A percentile compares a stretch with the other conserved stretches of the same genome.
Evolutionary conservation across 1,284 basidiomycete species (phyloP).

Genomic region (Boletus sp.): DNA sequence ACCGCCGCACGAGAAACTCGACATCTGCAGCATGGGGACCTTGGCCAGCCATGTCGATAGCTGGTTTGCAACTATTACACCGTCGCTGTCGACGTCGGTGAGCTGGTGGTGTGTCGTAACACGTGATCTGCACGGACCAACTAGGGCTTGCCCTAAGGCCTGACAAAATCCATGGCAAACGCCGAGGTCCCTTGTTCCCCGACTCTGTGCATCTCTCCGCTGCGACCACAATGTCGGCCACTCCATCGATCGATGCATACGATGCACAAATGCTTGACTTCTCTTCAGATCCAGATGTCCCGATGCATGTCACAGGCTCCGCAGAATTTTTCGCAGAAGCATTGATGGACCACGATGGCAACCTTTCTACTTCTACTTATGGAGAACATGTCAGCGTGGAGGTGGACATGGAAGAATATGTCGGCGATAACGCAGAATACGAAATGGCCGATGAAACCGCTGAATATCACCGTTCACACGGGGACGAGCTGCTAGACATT

Average conservation of each 20-base stretch:
- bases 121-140: slow-evolving; percentile 34
- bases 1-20: slow-evolving; percentile 51
- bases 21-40: slow-evolving; percentile 23
- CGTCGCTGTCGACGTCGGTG: slow-evolving; percentile 10
- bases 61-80: neutral
- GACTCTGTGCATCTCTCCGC: slow-evolving; percentile 16
- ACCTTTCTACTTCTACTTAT: slow-evolving; percentile 27
- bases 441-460: slow-evolving; percentile 57
- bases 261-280: slow-evolving; percentile 71
- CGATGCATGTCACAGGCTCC: slow-evolving; percentile 49
- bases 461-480: slow-evolving; percentile 29
- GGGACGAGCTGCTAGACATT: slow-evolving; percentile 47
- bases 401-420: slow-evolving; percentile 67
- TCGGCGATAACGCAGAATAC: slow-evolving; percentile 57
- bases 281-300: slow-evolving; percentile 55
- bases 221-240: slow-evolving; percentile 29
- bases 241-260: slow-evolving; percentile 46
- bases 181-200: slow-evolving; percentile 17
- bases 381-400: slow-evolving; percentile 49
- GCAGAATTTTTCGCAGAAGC: slow-evolving; percentile 53
- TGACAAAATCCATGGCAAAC: slow-evolving; percentile 11
- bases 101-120: slow-evolving; percentile 4
- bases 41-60: slow-evolving; percentile 15
- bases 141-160: slow-evolving; percentile 29
- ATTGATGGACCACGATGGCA: slow-evolving; percentile 60